These are phyloP conservation scores for Actinidia arguta DNA, from an alignment of 179 eudicot genomes.

Conservation along the genomic window DNA sequence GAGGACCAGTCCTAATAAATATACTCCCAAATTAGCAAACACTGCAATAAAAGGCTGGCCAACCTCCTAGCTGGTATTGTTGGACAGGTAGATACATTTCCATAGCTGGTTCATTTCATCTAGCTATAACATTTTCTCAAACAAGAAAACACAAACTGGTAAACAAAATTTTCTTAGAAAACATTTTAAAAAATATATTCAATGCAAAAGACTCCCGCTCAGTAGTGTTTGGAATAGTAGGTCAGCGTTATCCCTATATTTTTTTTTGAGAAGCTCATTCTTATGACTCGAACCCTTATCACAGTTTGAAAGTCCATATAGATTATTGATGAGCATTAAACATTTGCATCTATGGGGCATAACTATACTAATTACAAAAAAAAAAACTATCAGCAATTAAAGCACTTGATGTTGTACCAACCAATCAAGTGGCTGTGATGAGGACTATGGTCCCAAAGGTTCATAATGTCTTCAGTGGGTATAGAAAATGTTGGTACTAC, in stretches of 20 bases:
- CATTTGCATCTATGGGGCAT: neutral
- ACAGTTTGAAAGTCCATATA: neutral
- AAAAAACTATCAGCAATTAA: constrained; percentile 7
- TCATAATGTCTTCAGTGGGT: neutral
- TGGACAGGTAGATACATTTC: neutral
- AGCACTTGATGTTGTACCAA: neutral
- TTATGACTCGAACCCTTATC: no score
- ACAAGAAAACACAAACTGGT: neutral
- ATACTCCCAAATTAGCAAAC: no score
- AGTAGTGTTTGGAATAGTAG: no score
- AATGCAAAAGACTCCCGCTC: no score
- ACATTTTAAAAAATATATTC: neutral
- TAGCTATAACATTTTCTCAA: neutral
- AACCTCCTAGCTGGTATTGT: neutral
- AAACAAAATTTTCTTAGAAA: no score
- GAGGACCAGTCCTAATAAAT: no score
- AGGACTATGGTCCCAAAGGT: neutral
- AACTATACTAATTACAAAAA: neutral
- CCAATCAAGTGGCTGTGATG: neutral
- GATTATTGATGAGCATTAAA: neutral
- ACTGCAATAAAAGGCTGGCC: no score
- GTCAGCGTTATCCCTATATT: no score
- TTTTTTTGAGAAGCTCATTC: no score
- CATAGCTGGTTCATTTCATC: neutral
- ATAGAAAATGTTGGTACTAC: neutral